These are phyloP conservation scores for Mortierella antarctica DNA, from an alignment of 192 early-diverging fungal species.

Conservation along the genomic window DNA sequence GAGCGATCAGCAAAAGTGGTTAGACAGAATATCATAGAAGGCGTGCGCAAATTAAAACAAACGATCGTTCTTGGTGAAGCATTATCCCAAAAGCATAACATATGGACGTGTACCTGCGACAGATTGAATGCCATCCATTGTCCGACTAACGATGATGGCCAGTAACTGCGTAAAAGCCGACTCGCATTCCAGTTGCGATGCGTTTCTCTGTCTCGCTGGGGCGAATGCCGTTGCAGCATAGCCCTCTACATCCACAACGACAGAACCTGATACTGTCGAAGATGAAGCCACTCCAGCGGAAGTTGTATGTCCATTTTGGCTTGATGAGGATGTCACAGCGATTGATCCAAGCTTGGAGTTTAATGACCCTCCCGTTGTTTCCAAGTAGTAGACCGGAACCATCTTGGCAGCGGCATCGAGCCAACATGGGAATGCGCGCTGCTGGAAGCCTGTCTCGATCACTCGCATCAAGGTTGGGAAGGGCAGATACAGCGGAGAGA, in stretches of 20 bases:
- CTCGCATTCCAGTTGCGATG: constrained; percentile 27
- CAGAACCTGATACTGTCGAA: not conserved
- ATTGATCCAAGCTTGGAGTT: constrained; percentile 31
- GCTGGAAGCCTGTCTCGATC: constrained; percentile 54
- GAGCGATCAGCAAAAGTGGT: not conserved
- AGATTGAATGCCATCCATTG: constrained; percentile 55
- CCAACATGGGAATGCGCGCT: constrained; percentile 55
- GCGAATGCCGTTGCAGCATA: not conserved
- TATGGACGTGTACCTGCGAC: constrained; percentile 39
- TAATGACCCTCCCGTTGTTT: constrained; percentile 53
- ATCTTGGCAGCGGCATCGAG: constrained; percentile 59
- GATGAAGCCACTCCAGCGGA: not conserved
- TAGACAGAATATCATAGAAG: not conserved
- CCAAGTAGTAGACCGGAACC: constrained; percentile 61
- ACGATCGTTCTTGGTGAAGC: not conserved
- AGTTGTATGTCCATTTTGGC: constrained; percentile 5
- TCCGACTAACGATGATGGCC: constrained; percentile 31
- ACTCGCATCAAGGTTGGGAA: constrained; percentile 48
- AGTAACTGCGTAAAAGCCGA: constrained; percentile 45
- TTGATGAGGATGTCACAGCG: constrained; percentile 10
- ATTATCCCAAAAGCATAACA: not conserved
- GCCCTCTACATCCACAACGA: constrained; percentile 15
- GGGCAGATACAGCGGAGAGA: constrained; percentile 55
- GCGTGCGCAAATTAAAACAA: not conserved
- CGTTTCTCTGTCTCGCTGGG: constrained; percentile 5